Evolutionary conservation across 768 basidiomycete species (phyloP).

Genomic region (Sporobolomyces pararoseus): DNA sequence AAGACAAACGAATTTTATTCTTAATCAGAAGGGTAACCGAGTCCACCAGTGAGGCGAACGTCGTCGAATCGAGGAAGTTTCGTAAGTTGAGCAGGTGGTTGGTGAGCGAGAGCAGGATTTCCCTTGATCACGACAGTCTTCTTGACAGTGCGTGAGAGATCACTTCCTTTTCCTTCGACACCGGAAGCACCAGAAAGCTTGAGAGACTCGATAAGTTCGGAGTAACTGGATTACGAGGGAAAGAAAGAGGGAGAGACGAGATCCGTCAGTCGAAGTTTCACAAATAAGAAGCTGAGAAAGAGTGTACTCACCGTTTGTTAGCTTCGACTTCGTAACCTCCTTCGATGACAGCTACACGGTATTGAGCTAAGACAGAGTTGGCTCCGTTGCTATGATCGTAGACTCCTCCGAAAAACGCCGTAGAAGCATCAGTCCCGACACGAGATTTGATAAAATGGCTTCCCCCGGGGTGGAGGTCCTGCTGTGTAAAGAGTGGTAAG

Average conservation of each 20-base stretch:
- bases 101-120: constrained; percentile 16
- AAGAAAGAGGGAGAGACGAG: too few species aligned
- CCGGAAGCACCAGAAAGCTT: constrained; percentile 28
- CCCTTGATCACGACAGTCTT: constrained; percentile 33
- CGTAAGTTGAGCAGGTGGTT: background rate
- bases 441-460: constrained; percentile 57
- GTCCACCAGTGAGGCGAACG: background rate
- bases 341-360: constrained; percentile 66
- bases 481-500: constrained; percentile 42
- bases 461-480: constrained; percentile 70
- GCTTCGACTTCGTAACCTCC: constrained; percentile 61
- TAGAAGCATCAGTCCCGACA: constrained; percentile 70
- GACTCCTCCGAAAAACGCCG: constrained; percentile 74
- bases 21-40: background rate
- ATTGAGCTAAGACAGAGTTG: constrained; percentile 74
- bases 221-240: constrained; percentile 41
- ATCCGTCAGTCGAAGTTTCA: too few species aligned
- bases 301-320: too few species aligned
- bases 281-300: too few species aligned
- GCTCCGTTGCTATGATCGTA: constrained; percentile 77
- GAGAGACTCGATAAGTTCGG: constrained; percentile 27
- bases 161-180: constrained; percentile 33
- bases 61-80: background rate
- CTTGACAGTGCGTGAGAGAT: constrained; percentile 8
- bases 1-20: too few species aligned